phyloP scores from a whole-genome alignment of 2,329 filamentous ascomycete species.

The Fusarium fujikuroi region DNA sequence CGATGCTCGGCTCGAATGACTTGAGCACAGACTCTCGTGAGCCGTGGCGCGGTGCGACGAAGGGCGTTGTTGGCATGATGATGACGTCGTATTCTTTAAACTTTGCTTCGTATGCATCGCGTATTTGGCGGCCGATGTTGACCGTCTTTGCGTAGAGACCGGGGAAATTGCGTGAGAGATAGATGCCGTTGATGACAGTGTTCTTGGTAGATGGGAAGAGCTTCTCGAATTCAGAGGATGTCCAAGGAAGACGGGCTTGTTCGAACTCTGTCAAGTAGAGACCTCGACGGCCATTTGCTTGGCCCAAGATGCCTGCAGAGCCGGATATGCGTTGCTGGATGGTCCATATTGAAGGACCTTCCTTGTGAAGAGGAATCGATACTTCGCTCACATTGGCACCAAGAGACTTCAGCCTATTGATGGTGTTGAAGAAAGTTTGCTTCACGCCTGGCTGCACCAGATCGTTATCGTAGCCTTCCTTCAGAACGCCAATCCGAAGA shows the following conservation, averaged over 20 bases:
- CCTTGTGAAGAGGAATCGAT: constrained; percentile 59
- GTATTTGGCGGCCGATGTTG: constrained; percentile 59
- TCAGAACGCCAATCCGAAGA: constrained; percentile 55
- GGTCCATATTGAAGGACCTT: constrained; percentile 63
- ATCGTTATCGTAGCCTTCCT: constrained; percentile 56
- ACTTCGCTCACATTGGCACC: constrained; percentile 63
- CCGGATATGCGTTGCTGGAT: constrained; percentile 58
- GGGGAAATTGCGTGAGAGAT: constrained; percentile 57
- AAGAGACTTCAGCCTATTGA: constrained; percentile 53
- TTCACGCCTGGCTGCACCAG: constrained; percentile 54
- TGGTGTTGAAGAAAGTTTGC: constrained; percentile 55
- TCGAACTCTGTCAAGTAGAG: constrained; percentile 63
- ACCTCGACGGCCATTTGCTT: constrained; percentile 58
- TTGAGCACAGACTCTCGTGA: constrained; percentile 52
- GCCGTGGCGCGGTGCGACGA: constrained; percentile 58
- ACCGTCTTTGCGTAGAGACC: constrained; percentile 59
- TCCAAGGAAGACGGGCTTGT: constrained; percentile 57
- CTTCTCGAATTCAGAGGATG: constrained; percentile 60
- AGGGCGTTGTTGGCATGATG: constrained; percentile 61
- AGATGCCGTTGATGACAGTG: constrained; percentile 63
- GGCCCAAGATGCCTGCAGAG: constrained; percentile 54
- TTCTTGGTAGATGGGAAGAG: constrained; percentile 65
- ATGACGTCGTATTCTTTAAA: constrained; percentile 57
- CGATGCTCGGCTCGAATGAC: constrained; percentile 62
- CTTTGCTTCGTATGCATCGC: constrained; percentile 57